These are phyloP conservation scores for Epichloe scottii DNA, from an alignment of 2,329 filamentous ascomycete species.

Conservation along the genomic window DNA sequence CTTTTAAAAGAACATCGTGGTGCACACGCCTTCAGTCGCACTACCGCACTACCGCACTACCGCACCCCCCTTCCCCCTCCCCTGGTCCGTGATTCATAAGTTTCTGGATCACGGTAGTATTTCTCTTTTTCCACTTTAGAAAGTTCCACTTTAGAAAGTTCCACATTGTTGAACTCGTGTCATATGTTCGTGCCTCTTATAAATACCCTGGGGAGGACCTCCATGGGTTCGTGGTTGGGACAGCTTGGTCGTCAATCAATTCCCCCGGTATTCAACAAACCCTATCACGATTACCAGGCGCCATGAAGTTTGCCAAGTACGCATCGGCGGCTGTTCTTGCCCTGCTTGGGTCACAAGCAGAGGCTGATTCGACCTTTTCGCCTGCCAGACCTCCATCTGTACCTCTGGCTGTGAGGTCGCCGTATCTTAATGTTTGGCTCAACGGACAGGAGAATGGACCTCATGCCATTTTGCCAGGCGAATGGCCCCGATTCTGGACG, in stretches of 20 bases:
- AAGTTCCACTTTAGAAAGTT: background rate
- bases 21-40: background rate
- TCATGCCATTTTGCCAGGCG: constrained; percentile 53
- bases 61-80: background rate
- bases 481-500: constrained; percentile 60
- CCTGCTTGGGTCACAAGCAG: constrained; percentile 7
- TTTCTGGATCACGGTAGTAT: background rate
- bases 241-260: constrained; percentile 1
- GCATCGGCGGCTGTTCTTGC: constrained; percentile 10
- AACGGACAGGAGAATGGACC: constrained; percentile 47
- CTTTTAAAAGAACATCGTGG: background rate
- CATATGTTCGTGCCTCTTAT: constrained; percentile 7
- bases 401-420: constrained; percentile 61
- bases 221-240: constrained; percentile 2
- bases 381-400: constrained; percentile 55
- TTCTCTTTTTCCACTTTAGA: background rate
- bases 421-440: constrained; percentile 63
- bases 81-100: background rate
- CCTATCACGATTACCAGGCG: constrained; percentile 2
- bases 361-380: constrained; percentile 39
- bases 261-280: constrained; percentile 4
- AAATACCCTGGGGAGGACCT: constrained; percentile 7
- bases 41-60: background rate
- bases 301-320: constrained; percentile 12
- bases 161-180: background rate